phyloP scores from a whole-genome alignment of 192 early-diverging fungal species.

The Rhizoclosmatium sp. region DNA sequence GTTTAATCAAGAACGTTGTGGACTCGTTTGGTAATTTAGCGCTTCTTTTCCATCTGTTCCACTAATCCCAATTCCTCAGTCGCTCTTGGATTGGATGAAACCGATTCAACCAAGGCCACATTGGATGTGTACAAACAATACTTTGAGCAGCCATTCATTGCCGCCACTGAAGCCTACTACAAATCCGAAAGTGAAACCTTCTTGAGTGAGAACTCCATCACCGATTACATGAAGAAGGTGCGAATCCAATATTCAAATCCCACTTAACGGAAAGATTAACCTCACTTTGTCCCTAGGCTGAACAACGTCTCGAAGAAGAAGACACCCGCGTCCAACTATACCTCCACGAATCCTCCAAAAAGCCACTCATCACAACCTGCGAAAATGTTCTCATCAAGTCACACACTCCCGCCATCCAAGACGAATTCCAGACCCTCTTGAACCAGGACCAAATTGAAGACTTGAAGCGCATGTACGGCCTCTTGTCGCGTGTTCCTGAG shows the following conservation, averaged over 20 bases:
- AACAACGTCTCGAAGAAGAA: slow-evolving; percentile 79
- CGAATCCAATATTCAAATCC: neutral
- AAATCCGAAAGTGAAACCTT: slow-evolving; percentile 88
- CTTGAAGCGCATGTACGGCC: slow-evolving; percentile 84
- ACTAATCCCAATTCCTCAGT: slow-evolving; percentile 54
- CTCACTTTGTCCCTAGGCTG: slow-evolving; percentile 61
- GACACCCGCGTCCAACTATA: slow-evolving; percentile 88
- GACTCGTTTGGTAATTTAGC: slow-evolving; percentile 83
- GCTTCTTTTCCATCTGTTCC: neutral
- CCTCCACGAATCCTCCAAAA: slow-evolving; percentile 81
- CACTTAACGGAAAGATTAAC: neutral
- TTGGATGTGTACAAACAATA: slow-evolving; percentile 87
- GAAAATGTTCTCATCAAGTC: slow-evolving; percentile 88
- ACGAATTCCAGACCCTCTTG: slow-evolving; percentile 91
- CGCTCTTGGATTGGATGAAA: slow-evolving; percentile 82
- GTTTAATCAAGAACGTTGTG: slow-evolving; percentile 85
- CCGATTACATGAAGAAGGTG: slow-evolving; percentile 96
- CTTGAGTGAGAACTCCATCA: slow-evolving; percentile 86
- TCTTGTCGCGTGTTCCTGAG: slow-evolving; percentile 78
- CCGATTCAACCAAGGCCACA: slow-evolving; percentile 77
- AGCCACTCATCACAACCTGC: slow-evolving; percentile 80
- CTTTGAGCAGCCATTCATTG: slow-evolving; percentile 86
- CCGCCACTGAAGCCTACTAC: slow-evolving; percentile 87
- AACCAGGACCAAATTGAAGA: slow-evolving; percentile 89
- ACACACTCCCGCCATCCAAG: slow-evolving; percentile 82